Percentiles rank a stretch among this genome's conserved stretches.
Evolutionary conservation across 768 basidiomycete genomes (phyloP).

Genomic region (Boletus barrowsii): DNA sequence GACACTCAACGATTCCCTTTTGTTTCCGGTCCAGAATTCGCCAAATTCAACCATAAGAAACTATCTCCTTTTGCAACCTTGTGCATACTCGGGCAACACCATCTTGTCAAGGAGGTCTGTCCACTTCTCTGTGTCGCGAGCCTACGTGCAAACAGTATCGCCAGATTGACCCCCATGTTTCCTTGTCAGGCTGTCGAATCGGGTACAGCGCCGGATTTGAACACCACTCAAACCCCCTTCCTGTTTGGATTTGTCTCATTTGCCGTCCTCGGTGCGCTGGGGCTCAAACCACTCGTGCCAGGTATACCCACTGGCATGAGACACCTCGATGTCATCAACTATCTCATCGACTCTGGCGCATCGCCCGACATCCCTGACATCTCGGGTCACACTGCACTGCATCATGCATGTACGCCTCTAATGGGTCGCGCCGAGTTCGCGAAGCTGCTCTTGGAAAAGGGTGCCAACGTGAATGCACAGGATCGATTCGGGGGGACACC

Average conservation of each 20-base stretch:
- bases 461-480: constrained; percentile 48
- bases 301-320: constrained; percentile 11
- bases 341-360: constrained; percentile 41
- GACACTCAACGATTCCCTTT: background rate
- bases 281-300: constrained; percentile 20
- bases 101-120: constrained; percentile 22
- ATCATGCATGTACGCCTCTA: constrained; percentile 39
- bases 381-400: constrained; percentile 47
- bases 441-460: constrained; percentile 40
- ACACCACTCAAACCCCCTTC: constrained; percentile 41
- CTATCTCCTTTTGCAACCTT: constrained; percentile 23
- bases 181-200: constrained; percentile 19
- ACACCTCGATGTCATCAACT: constrained; percentile 37
- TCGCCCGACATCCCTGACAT: constrained; percentile 44
- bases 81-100: constrained; percentile 23
- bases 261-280: constrained; percentile 40
- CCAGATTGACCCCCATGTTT: background rate
- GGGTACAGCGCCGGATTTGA: constrained; percentile 37
- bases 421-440: constrained; percentile 30
- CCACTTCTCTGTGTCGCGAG: background rate
- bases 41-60: constrained; percentile 12
- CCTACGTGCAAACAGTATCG: background rate
- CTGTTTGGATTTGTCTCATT: constrained; percentile 42
- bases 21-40: constrained; percentile 14
- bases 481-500: constrained; percentile 49